Conservation (phyloP, 306 rosid species). For the Cicer arietinum region DNA sequence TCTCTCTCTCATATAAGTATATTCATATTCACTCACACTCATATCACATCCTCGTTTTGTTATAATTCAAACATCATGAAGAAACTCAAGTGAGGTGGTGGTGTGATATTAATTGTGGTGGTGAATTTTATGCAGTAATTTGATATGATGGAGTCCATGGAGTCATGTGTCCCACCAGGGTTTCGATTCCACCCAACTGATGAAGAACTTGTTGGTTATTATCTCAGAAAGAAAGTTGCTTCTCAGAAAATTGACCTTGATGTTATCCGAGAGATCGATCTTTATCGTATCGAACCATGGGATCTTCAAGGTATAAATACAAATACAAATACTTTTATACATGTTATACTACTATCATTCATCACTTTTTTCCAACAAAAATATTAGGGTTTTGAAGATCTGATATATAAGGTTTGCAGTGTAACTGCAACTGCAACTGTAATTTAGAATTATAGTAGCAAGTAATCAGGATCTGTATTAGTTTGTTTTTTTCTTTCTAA, state of each 20-base stretch:
- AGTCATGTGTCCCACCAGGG: constrained; percentile 94
- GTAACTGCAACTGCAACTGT: neutral
- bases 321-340: neutral
- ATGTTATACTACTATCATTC: neutral
- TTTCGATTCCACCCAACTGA: constrained; percentile 98
- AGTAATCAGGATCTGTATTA: neutral
- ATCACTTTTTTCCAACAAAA: neutral
- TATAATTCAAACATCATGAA: constrained; percentile 70
- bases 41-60: constrained; percentile 39
- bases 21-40: constrained; percentile 24
- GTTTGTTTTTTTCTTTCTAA: neutral
- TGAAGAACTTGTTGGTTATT: constrained; percentile 95
- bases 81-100: constrained; percentile 36
- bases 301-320: constrained; percentile 85
- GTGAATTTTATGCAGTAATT: constrained; percentile 76
- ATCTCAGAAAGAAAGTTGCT: constrained; percentile 86
- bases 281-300: constrained; percentile 98
- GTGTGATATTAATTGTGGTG: constrained; percentile 54
- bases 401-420: neutral
- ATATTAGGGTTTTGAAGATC: constrained; percentile 47
- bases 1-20: constrained; percentile 8
- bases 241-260: constrained; percentile 97
- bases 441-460: neutral
- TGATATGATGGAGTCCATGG: constrained; percentile 56
- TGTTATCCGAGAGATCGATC: constrained; percentile 95